Percentiles rank a stretch among this genome's conserved stretches.
phyloP scores from a whole-genome alignment of 2,329 filamentous ascomycete species.

The Daldinia eschscholtzii region DNA sequence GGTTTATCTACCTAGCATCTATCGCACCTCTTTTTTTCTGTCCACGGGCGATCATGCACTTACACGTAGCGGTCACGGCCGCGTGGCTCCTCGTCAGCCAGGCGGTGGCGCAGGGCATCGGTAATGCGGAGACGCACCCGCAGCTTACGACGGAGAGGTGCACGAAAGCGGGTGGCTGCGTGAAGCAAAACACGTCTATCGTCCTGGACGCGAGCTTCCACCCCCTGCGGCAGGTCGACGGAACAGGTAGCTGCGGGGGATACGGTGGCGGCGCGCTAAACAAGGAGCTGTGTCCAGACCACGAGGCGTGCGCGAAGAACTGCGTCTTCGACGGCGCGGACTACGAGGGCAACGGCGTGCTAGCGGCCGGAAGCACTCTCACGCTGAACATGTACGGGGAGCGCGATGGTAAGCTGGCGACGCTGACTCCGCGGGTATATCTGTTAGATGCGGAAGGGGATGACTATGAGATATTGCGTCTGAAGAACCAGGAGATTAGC shows the following conservation, averaged over 20 bases:
- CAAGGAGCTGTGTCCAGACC: constrained; percentile 59
- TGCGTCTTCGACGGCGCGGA: constrained; percentile 64
- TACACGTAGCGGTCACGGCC: constrained; percentile 11
- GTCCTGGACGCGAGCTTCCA: constrained; percentile 63
- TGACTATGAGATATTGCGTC: constrained; percentile 62
- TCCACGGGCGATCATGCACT: constrained; percentile 31
- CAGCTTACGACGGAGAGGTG: constrained; percentile 65
- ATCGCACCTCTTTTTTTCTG: neutral
- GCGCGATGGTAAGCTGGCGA: constrained; percentile 48
- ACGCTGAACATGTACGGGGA: constrained; percentile 50
- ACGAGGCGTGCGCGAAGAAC: constrained; percentile 61
- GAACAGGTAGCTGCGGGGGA: constrained; percentile 45
- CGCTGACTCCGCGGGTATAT: constrained; percentile 63
- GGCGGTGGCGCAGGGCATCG: constrained; percentile 33
- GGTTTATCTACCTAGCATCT: neutral
- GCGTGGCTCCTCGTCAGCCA: constrained; percentile 21
- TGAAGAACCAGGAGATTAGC: constrained; percentile 71
- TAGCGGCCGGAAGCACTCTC: constrained; percentile 36
- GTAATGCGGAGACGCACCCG: constrained; percentile 55
- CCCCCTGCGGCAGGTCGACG: constrained; percentile 48
- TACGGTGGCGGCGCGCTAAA: constrained; percentile 50
- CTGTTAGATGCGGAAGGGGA: constrained; percentile 57
- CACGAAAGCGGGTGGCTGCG: constrained; percentile 62
- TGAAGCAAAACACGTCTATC: constrained; percentile 60
- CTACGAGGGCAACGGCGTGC: constrained; percentile 56